These are phyloP conservation scores for Leptographium procerum DNA, from an alignment of 2,329 filamentous ascomycete genomes.

Conservation along the genomic window DNA sequence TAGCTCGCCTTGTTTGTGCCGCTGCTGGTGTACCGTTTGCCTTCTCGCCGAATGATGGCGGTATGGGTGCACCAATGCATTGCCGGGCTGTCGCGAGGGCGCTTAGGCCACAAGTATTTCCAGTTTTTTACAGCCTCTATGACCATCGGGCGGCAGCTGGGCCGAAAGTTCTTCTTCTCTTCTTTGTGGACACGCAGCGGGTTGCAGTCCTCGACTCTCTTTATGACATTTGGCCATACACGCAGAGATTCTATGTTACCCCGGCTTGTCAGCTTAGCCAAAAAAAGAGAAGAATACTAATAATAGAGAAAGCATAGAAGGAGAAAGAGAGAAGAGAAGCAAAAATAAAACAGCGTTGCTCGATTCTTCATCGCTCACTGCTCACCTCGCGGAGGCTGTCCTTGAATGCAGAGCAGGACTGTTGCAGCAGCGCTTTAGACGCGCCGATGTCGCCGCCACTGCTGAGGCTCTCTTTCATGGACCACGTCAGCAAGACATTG, in stretches of 20 bases:
- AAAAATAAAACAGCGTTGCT: no score
- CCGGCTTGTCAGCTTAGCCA: neutral
- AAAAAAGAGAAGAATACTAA: no score
- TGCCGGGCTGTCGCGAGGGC: neutral
- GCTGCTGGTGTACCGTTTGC: conserved; percentile 1
- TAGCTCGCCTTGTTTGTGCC: neutral
- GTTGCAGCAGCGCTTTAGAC: neutral
- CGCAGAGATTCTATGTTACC: neutral
- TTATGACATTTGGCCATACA: neutral
- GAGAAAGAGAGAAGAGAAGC: no score
- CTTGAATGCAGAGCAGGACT: neutral
- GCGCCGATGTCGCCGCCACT: no score
- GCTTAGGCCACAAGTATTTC: neutral
- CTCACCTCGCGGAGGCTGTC: neutral
- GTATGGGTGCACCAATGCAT: conserved; percentile 6
- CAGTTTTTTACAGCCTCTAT: neutral
- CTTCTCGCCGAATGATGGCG: conserved; percentile 5
- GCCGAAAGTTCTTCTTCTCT: neutral
- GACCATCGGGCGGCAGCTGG: neutral
- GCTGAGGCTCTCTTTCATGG: neutral
- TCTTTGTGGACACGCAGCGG: neutral
- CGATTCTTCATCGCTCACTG: no score
- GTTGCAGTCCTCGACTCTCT: neutral
- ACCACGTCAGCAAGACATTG: neutral
- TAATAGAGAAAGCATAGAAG: no score